phyloP scores from a whole-genome alignment of 495 filamentous ascomycete genomes.

The Penicillium daleae region DNA sequence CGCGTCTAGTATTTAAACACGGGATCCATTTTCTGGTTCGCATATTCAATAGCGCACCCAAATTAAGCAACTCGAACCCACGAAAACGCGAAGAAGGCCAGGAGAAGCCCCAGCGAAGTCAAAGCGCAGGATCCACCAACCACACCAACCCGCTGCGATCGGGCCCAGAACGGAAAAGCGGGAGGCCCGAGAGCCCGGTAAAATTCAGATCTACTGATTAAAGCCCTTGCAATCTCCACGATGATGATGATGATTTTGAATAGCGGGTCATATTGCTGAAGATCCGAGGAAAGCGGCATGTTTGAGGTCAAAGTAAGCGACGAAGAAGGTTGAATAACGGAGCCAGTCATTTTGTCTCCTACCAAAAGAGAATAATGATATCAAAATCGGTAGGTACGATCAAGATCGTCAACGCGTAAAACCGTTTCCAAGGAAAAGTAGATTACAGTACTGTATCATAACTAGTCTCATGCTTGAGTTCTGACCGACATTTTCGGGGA shows the following conservation, averaged over 20 bases:
- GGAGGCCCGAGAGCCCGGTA: constrained; percentile 24
- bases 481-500: constrained; percentile 10
- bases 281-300: not conserved
- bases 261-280: not conserved
- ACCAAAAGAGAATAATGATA: not conserved
- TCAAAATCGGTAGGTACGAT: not conserved
- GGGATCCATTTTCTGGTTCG: not conserved
- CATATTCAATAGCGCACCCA: not conserved
- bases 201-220: constrained; percentile 28
- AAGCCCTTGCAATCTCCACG: constrained; percentile 22
- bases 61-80: constrained; percentile 10
- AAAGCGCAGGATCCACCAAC: constrained; percentile 19
- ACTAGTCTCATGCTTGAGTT: constrained; percentile 6
- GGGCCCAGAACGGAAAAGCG: constrained; percentile 10
- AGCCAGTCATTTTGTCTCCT: not conserved
- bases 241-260: not conserved
- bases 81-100: constrained; percentile 11
- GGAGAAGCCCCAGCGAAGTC: constrained; percentile 14
- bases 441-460: not conserved
- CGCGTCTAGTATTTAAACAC: not conserved
- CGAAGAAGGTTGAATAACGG: not conserved
- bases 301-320: not conserved
- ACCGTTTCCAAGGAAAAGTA: not conserved
- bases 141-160: not conserved
- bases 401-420: not conserved